phyloP scores from a whole-genome alignment of 2,329 filamentous ascomycete species.

The Penicillium sp. region DNA sequence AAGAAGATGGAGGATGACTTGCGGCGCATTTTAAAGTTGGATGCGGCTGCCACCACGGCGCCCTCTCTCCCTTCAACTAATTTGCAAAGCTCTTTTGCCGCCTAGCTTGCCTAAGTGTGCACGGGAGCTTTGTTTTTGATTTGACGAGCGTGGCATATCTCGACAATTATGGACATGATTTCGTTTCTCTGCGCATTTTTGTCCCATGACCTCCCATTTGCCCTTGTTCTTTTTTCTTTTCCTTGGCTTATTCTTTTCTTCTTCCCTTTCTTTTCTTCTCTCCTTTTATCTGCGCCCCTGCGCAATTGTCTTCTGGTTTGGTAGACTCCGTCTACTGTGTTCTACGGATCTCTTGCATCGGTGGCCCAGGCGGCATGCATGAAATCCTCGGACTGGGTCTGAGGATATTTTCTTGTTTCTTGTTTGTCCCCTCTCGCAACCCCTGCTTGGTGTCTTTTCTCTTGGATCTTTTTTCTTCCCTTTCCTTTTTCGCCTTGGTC shows the following conservation, averaged over 20 bases:
- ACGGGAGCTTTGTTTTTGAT: slow-evolving; percentile 1
- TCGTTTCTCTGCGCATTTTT: slow-evolving; percentile 1
- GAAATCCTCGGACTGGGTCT: slow-evolving; percentile 15
- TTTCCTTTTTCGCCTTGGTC: background rate
- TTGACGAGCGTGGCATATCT: slow-evolving; percentile 2
- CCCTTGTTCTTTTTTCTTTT: slow-evolving; percentile 4
- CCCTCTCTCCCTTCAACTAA: slow-evolving; percentile 24
- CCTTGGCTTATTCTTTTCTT: slow-evolving; percentile 1
- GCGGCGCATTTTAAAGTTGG: slow-evolving; percentile 43
- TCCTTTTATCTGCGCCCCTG: too few species aligned
- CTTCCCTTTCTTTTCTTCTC: slow-evolving; percentile 5
- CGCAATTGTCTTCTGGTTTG: too few species aligned
- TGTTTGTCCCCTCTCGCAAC: slow-evolving; percentile 12
- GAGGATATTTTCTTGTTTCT: slow-evolving; percentile 2
- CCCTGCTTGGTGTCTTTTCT: slow-evolving; percentile 2
- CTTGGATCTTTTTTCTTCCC: background rate
- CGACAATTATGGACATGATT: slow-evolving; percentile 10
- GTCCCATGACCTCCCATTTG: too few species aligned
- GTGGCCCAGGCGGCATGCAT: slow-evolving; percentile 11
- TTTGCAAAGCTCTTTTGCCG: slow-evolving; percentile 28
- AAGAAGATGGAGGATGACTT: slow-evolving; percentile 46
- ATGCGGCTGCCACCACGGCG: slow-evolving; percentile 20
- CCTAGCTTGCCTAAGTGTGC: slow-evolving; percentile 1
- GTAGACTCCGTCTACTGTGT: background rate
- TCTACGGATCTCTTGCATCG: slow-evolving; percentile 10